Conservation (phyloP, 768 basidiomycete species). For the Terana coerulea region DNA sequence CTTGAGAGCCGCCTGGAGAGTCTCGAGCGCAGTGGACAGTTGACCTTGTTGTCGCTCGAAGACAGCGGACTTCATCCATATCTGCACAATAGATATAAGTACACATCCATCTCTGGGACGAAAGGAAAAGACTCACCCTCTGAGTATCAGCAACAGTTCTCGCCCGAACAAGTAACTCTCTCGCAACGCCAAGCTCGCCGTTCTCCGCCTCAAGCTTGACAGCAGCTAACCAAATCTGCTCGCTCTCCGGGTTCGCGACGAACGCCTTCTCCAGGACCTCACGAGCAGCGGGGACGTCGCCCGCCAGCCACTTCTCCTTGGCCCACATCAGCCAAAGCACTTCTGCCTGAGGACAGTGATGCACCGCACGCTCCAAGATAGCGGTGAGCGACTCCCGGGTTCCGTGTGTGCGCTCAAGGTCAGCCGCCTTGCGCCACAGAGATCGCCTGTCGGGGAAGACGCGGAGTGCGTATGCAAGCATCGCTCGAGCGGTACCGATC, state of each 20-base stretch:
- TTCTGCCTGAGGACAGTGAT: constrained; percentile 93
- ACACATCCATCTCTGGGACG: not conserved
- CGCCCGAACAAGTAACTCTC: constrained; percentile 84
- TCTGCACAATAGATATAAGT: constrained; percentile 44
- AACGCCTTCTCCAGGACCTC: constrained; percentile 87
- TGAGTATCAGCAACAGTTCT: constrained; percentile 90
- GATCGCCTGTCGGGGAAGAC: constrained; percentile 83
- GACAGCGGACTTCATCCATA: constrained; percentile 99
- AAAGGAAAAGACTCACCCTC: constrained; percentile 48
- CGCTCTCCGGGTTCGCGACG: constrained; percentile 93
- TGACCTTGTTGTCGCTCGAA: constrained; percentile 90
- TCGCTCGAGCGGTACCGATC: constrained; percentile 81
- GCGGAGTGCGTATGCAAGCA: constrained; percentile 86
- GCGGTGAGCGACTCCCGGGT: constrained; percentile 81
- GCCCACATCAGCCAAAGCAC: constrained; percentile 98
- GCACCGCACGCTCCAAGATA: constrained; percentile 77
- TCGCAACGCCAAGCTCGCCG: constrained; percentile 80
- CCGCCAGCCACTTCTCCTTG: constrained; percentile 92
- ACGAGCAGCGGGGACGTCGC: constrained; percentile 88
- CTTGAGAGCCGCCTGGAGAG: constrained; percentile 65
- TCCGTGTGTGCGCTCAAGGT: constrained; percentile 90
- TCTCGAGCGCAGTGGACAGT: constrained; percentile 67
- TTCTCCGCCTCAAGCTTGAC: constrained; percentile 97
- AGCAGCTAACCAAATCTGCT: constrained; percentile 96
- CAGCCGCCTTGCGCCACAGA: constrained; percentile 91